phyloP scores from a whole-genome alignment of 2,329 filamentous ascomycete species.

The Stachybotrys chartarum region DNA sequence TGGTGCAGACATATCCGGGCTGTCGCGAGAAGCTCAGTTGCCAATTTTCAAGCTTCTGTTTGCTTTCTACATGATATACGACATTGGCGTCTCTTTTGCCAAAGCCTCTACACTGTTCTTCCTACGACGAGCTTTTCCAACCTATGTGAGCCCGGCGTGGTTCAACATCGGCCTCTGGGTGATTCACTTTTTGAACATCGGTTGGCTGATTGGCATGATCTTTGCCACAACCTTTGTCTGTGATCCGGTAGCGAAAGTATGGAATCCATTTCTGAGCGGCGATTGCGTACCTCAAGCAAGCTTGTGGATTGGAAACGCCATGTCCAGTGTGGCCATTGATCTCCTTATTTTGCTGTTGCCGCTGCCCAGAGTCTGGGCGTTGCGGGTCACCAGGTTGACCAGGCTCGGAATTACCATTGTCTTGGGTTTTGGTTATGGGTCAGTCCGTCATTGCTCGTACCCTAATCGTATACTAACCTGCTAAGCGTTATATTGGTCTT shows the following conservation, averaged over 20 bases:
- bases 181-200: not conserved
- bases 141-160: not conserved
- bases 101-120: not conserved
- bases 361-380: not conserved
- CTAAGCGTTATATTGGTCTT: not conserved
- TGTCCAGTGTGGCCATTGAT: not conserved
- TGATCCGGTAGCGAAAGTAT: not conserved
- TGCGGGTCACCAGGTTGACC: not conserved
- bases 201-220: not conserved
- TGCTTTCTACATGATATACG: not conserved
- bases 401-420: not conserved
- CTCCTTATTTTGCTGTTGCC: not conserved
- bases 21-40: not conserved
- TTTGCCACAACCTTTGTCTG: not conserved
- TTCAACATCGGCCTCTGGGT: not conserved
- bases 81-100: not conserved
- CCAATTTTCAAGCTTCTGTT: not conserved
- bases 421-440: not conserved
- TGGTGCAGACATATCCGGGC: not conserved
- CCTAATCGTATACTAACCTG: not conserved
- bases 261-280: not conserved
- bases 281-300: not conserved
- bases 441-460: not conserved
- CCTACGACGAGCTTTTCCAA: not conserved
- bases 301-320: not conserved